Conservation (phyloP, 2,329 filamentous ascomycete genomes). For the Knufia petricola region DNA sequence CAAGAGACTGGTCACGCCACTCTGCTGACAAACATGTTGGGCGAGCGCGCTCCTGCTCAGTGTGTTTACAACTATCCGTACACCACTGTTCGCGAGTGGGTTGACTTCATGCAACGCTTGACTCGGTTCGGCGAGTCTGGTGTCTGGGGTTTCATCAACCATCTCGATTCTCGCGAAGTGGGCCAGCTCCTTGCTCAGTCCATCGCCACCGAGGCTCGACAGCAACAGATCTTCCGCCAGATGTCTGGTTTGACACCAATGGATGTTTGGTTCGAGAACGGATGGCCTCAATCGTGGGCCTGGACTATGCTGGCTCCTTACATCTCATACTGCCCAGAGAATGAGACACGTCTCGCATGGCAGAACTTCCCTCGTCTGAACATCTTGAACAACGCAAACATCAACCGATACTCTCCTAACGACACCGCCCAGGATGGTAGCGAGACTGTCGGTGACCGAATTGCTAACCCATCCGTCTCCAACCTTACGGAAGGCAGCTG, state of each 20-base stretch:
- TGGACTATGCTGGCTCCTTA: constrained; percentile 76
- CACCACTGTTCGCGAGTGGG: constrained; percentile 61
- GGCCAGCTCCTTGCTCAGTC: constrained; percentile 64
- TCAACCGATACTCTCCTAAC: constrained; percentile 52
- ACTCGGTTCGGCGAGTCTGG: constrained; percentile 71
- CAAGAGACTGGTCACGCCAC: constrained; percentile 73
- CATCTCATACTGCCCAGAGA: constrained; percentile 63
- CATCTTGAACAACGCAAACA: constrained; percentile 68
- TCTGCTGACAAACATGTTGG: constrained; percentile 67
- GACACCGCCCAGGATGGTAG: constrained; percentile 55
- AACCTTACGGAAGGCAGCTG: constrained; percentile 33
- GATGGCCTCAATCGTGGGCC: constrained; percentile 73
- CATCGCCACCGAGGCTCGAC: constrained; percentile 68
- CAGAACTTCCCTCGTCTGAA: constrained; percentile 70
- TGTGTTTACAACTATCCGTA: constrained; percentile 78
- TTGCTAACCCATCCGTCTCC: not conserved
- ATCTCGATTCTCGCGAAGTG: constrained; percentile 66
- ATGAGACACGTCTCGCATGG: constrained; percentile 68
- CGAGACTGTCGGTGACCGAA: constrained; percentile 30
- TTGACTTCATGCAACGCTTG: constrained; percentile 80
- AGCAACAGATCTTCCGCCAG: constrained; percentile 78
- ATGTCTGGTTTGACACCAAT: constrained; percentile 71
- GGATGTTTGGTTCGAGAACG: constrained; percentile 72
- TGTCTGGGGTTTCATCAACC: constrained; percentile 70
- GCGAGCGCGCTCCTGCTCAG: constrained; percentile 55